Evolutionary conservation across 129 eudicot species (phyloP), one percentile per base, ranked within the genome.

Genomic region (Logfia minima): DNA sequence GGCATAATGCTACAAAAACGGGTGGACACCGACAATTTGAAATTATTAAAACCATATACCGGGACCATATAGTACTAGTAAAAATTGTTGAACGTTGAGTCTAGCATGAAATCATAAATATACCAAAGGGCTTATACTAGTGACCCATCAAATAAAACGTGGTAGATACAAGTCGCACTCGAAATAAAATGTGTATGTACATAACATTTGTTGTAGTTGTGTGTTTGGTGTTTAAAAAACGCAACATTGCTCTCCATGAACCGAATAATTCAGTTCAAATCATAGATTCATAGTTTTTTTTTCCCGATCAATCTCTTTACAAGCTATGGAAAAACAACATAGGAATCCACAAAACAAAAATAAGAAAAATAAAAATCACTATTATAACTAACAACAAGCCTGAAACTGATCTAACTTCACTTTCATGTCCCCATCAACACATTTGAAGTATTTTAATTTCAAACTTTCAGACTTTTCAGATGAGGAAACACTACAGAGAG

Each of bases 231-330:
- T 4, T 14, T 14, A 13, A 13, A 9, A 48, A 48, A 48, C n/a
- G 18, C 18, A 48, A 16, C 26, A 43, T 51, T 29, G 64, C 72
- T 51, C 80, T 51, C 55, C 55, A 4, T 51, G 55, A 76, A 76
- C 66, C 66, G 75, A 74, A 66, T 45, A 75, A 37, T 56, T 74
- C 70, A 59, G 68, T 74, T 74, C 75, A 74, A 66, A 80, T 74
- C 65, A 75, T 68, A 74, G 71, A 81, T 58, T 28, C 53, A 1
- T 80, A 16, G 53, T 29, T 37, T 66, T 73, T 66, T 45, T 35
- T 58, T 21, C n/a, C n/a, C 31, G 7, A 68, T 45, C 71, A 53
- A 75, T 74, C 75, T 75, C 79, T 75, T 75, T 81, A 75, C 84
- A 75, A 68, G 58, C 76, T 58, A 59, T 48, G 13, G 55, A 24